phyloP scores from a whole-genome alignment of 805 yeast genomes.

The Saccharomycopsis olivae region DNA sequence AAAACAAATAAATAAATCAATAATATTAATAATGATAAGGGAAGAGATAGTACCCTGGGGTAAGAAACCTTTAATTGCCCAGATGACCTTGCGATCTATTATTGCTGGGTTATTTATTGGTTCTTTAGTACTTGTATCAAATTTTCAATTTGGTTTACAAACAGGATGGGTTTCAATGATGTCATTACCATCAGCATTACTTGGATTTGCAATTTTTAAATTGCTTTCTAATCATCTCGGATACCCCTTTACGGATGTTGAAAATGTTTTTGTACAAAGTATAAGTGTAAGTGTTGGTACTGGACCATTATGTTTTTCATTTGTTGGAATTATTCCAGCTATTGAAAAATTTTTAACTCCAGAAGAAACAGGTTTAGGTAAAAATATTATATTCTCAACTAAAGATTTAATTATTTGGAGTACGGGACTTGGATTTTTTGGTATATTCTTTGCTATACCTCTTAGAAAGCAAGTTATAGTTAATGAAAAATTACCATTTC shows the following conservation, averaged over 20 bases:
- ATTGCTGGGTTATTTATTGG: slow-evolving; percentile 78
- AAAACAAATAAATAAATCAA: too few relatives aligned
- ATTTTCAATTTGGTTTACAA: slow-evolving; percentile 92
- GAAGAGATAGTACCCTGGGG: slow-evolving; percentile 1
- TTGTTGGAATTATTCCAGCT: slow-evolving; percentile 94
- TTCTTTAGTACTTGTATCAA: slow-evolving; percentile 72
- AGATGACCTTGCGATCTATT: slow-evolving; percentile 65
- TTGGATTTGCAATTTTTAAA: slow-evolving; percentile 79
- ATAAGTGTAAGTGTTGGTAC: slow-evolving; percentile 96
- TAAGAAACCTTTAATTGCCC: slow-evolving; percentile 44
- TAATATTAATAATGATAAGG: neutral
- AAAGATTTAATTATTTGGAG: slow-evolving; percentile 71
- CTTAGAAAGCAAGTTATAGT: slow-evolving; percentile 77
- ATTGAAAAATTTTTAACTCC: slow-evolving; percentile 75
- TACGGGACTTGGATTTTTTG: slow-evolving; percentile 80
- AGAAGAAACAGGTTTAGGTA: slow-evolving; percentile 62
- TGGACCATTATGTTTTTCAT: slow-evolving; percentile 91
- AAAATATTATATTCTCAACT: slow-evolving; percentile 28
- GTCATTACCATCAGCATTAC: slow-evolving; percentile 87
- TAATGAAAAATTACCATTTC: slow-evolving; percentile 82
- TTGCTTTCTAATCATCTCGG: slow-evolving; percentile 29
- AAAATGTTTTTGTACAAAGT: slow-evolving; percentile 85
- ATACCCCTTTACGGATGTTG: slow-evolving; percentile 71
- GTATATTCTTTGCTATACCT: slow-evolving; percentile 91
- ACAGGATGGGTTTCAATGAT: slow-evolving; percentile 99